Percentiles rank a stretch among this genome's conserved stretches.
phyloP scores from a whole-genome alignment of 371 early-diverging fungal species.

The Agmasoma carcini region DNA sequence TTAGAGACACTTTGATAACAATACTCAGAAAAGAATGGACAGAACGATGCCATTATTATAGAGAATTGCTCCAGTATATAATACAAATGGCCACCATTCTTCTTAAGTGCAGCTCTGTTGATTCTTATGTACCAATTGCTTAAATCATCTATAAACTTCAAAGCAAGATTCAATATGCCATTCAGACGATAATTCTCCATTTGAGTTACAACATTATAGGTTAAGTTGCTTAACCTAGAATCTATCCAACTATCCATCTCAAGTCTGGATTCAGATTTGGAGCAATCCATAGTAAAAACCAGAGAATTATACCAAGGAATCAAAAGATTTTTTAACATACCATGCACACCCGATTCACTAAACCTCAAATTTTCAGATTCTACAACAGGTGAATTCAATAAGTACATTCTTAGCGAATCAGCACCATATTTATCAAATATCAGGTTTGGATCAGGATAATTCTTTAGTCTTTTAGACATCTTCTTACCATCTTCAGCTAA shows the following conservation, averaged over 20 bases:
- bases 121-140: constrained; percentile 99
- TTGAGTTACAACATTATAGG: constrained; percentile 11
- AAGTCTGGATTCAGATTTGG: constrained; percentile 39
- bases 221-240: constrained; percentile 34
- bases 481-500: constrained; percentile 96
- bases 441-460: constrained; percentile 86
- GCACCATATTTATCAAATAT: constrained; percentile 84
- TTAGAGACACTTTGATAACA: constrained; percentile 77
- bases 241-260: constrained; percentile 49
- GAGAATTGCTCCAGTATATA: constrained; percentile 77
- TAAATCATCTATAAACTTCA: constrained; percentile 76
- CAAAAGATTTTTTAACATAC: constrained; percentile 77
- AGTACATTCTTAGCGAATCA: constrained; percentile 79
- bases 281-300: constrained; percentile 80
- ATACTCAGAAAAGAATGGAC: constrained; percentile 89
- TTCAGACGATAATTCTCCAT: constrained; percentile 67
- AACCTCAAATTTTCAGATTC: constrained; percentile 87
- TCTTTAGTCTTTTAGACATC: constrained; percentile 97
- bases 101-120: constrained; percentile 90
- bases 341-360: constrained; percentile 92
- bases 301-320: constrained; percentile 96
- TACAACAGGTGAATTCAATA: constrained; percentile 96
- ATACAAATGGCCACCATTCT: constrained; percentile 68
- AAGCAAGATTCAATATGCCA: constrained; percentile 75
- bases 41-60: constrained; percentile 88